Conservation (phyloP, 2,329 filamentous ascomycete genomes). For the Nemania diffusa region DNA sequence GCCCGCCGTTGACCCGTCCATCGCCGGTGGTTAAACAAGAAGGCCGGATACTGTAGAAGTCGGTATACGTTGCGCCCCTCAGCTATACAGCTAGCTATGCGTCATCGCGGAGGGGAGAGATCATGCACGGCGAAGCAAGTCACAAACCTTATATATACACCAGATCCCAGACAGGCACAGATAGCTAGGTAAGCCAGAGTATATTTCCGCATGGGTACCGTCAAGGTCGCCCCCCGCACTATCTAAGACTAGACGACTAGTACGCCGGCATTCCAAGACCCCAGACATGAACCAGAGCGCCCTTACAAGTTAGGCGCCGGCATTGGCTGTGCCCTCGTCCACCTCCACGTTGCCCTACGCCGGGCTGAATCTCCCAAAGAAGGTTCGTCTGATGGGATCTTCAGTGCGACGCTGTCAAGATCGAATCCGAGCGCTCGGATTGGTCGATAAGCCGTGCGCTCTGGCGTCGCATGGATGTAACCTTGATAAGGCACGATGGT, state of each 20-base stretch:
- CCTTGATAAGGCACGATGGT: constrained; percentile 32
- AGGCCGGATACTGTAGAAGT: background rate
- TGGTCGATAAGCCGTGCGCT: constrained; percentile 28
- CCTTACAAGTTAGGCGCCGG: background rate
- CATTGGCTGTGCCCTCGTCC: constrained; percentile 4
- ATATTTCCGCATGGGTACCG: background rate
- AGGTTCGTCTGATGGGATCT: constrained; percentile 17
- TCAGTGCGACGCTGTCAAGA: background rate
- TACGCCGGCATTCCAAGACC: background rate
- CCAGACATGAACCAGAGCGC: constrained; percentile 17
- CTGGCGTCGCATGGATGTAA: constrained; percentile 24
- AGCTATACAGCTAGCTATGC: background rate
- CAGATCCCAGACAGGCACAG: background rate
- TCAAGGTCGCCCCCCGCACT: constrained; percentile 22
- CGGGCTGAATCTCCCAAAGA: constrained; percentile 21
- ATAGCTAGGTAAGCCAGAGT: constrained; percentile 1
- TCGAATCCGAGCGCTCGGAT: constrained; percentile 9
- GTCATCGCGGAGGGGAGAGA: background rate
- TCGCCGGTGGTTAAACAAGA: constrained; percentile 8
- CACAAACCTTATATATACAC: constrained; percentile 20
- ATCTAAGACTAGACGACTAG: constrained; percentile 15
- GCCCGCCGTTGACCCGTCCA: constrained; percentile 19
- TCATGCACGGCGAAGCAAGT: background rate
- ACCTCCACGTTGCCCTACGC: constrained; percentile 4
- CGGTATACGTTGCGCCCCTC: background rate